phyloP scores from a whole-genome alignment of 352 stramenopile species.

The Peronospora tabacina region DNA sequence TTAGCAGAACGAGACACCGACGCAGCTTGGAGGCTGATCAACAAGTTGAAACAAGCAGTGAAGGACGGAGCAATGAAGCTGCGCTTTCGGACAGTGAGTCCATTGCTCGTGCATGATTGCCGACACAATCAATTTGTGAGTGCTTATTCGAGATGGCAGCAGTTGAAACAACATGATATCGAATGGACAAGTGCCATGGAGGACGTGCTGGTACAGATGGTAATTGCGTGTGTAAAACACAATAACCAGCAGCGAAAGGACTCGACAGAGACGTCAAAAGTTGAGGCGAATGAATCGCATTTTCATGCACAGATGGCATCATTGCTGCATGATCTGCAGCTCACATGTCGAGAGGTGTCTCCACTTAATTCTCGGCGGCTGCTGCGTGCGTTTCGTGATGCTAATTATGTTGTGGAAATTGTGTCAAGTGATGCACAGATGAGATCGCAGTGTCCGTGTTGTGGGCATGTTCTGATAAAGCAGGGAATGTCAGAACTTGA shows the following conservation, averaged over 20 bases:
- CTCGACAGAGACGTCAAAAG: constrained; percentile 10
- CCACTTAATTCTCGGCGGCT: constrained; percentile 37
- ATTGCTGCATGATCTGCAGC: constrained; percentile 46
- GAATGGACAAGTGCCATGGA: constrained; percentile 74
- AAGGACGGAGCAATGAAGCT: constrained; percentile 26
- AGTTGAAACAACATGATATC: constrained; percentile 46
- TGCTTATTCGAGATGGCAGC: constrained; percentile 46
- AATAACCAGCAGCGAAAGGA: constrained; percentile 12
- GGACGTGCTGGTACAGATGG: constrained; percentile 56
- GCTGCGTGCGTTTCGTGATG: constrained; percentile 33
- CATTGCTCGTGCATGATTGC: constrained; percentile 55
- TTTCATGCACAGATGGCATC: constrained; percentile 53
- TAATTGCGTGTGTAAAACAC: constrained; percentile 41
- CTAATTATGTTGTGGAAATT: constrained; percentile 29
- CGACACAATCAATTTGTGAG: constrained; percentile 30
- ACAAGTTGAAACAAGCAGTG: constrained; percentile 29
- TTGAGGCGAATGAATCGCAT: constrained; percentile 3
- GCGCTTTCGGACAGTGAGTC: constrained; percentile 60
- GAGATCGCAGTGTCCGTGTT: constrained; percentile 32
- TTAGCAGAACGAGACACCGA: constrained; percentile 31
- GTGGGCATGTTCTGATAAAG: constrained; percentile 39
- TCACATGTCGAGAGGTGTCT: constrained; percentile 52
- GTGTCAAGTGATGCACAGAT: constrained; percentile 39
- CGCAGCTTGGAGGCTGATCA: constrained; percentile 41
- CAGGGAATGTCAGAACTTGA: constrained; percentile 34